Percentiles rank a stretch among this genome's conserved stretches.
Evolutionary conservation across 441 rosid genomes (phyloP).

Genomic region (Pelargonium hybrid): DNA sequence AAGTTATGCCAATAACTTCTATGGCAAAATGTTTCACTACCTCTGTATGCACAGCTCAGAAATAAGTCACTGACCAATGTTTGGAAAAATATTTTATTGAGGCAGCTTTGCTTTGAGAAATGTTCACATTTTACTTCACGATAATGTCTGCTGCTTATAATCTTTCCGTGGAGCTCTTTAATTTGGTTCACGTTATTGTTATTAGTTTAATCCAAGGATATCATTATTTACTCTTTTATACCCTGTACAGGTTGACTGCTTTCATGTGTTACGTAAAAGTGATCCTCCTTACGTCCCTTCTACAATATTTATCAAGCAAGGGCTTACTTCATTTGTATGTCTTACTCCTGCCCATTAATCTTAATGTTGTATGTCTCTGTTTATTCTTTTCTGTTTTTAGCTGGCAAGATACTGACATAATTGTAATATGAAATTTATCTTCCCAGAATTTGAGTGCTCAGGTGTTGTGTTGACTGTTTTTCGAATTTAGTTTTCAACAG

Average conservation of each 20-base stretch:
- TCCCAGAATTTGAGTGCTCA: background rate
- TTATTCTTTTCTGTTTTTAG: constrained; percentile 7
- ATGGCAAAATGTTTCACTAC: background rate
- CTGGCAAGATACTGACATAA: background rate
- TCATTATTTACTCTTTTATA: constrained; percentile 13
- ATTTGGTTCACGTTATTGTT: constrained; percentile 2
- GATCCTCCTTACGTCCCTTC: constrained; percentile 89
- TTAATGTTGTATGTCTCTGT: constrained; percentile 9
- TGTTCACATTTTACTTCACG: background rate
- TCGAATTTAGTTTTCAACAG: no score
- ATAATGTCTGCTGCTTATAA: background rate
- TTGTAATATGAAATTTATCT: background rate
- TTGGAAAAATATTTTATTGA: background rate
- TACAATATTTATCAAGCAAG: constrained; percentile 76
- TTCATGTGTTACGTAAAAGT: constrained; percentile 93
- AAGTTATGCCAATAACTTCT: background rate
- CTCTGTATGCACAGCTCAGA: background rate
- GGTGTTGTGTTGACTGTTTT: background rate
- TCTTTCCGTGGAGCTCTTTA: constrained; percentile 2
- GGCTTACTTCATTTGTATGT: constrained; percentile 86
- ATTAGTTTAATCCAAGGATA: constrained; percentile 5
- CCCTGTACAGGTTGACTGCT: constrained; percentile 78
- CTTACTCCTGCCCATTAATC: constrained; percentile 5
- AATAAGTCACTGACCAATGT: background rate
- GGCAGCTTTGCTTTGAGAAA: background rate